Evolutionary conservation across 2,329 filamentous ascomycete species (phyloP), one percentile per base, ranked within the genome.

Genomic region (Cladorrhinum sp.): DNA sequence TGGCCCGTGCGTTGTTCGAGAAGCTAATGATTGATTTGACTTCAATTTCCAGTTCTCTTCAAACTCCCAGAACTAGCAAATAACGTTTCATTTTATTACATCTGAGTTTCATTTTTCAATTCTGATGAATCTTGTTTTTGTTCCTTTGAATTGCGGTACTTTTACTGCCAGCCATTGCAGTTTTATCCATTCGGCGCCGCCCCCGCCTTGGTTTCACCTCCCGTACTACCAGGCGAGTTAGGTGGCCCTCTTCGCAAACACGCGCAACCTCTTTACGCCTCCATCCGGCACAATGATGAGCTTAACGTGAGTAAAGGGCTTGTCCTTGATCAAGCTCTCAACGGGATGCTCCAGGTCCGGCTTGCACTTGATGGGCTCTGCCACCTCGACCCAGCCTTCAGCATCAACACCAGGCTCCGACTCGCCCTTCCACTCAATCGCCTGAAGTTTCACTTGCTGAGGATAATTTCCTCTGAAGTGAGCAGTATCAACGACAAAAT

Each of bases 211-310:
- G 48, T 61, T 57, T 60, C 55, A 58, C n/a, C 14, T 14, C 8
- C 20, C n/a, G 26, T 18, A 20, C 26, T 33, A n/a, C 46, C 18
- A 50, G 46, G 21, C 9, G 18, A 18, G 20, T 67, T 55, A 68
- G 23, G 68, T 62, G n/a, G 75, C 77, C 66, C 86, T 80, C 70
- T 82, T 86, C 2, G 89, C 91, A 73, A 90, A 87, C 1, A 94
- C 86, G 51, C 92, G 85, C 66, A 97, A 83, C 65, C 93, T 81
- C 85, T 96, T 96, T 2, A 97, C 90, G 23, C 94, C 93, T 33
- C 94, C 93, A 74, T 98, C 93, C 0, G 94, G 94, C 67, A 96
- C 91, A 73, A 97, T 95, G 33, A 91, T 90, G 73, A 98, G 80
- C 82, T 96, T 97, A 21, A 93, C 86, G 76, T 95, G 92, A 12